Evolutionary conservation across 2,329 filamentous ascomycete species (phyloP), one percentile per base, ranked within the genome.

Genomic region (Aspergillus neotritici): DNA sequence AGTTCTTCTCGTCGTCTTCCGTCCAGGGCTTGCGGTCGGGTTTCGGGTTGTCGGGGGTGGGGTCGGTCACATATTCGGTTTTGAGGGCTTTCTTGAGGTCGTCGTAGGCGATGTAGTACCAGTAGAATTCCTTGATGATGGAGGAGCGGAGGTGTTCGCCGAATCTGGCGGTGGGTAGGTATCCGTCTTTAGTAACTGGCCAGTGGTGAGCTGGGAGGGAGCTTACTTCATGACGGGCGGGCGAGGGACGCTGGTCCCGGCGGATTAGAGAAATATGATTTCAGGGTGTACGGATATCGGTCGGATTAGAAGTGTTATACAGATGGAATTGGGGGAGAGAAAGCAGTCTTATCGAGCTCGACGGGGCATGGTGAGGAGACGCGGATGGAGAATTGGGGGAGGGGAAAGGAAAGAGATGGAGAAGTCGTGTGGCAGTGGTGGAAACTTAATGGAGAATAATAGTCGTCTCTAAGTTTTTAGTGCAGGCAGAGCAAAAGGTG

Each of bases 41-140:
- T 45, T 71, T 70, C 41, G 67, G 62, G 50, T 70, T 74, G 32
- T 70, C 60, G 35, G 64, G 67, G 47, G 63, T 73, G 33, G 67
- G 75, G 43, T 67, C 65, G 46, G 65, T 70, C 47, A 82, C 79
- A 53, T 77, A 85, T 47, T 83, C 79, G 47, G 79, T 82, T 70
- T 91, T 93, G 49, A 98, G 82, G 53, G 88, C 83, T 54, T 79
- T 76, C 73, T 98, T 98, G 38, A 98, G 79, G 53, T 84, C 87
- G 66, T 96, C 90, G 72, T 98, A 98, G 71, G 88, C 86, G 70
- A 98, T 96, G 73, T 98, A 98, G 75, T 95, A 88, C 83, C 90
- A 95, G 67, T 90, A 84, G 73, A 94, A 98, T 72, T 97, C 90
- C 75, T 87, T 89, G 70, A 97, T 94, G 63, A 95, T 79, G 65